Evolutionary conservation across 2,329 filamentous ascomycete species (phyloP).

Genomic region (Colletotrichum karsti): DNA sequence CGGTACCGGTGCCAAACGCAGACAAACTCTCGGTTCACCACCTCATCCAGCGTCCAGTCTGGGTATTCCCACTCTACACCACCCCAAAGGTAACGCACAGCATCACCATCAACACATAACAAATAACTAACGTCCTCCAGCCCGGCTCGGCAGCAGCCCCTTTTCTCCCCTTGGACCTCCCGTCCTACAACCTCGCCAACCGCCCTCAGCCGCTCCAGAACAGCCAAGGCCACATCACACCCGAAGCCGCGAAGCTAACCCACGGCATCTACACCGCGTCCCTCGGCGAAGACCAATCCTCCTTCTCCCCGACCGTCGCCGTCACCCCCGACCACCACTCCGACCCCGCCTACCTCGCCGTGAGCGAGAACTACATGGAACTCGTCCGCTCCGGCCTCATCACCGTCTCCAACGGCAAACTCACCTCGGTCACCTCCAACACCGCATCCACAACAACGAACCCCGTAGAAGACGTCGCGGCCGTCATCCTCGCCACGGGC

Average conservation of each 20-base stretch:
- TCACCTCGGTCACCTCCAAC: slow-evolving; percentile 45
- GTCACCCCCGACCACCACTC: slow-evolving; percentile 49
- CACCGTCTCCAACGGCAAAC: slow-evolving; percentile 56
- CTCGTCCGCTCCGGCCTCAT: slow-evolving; percentile 76
- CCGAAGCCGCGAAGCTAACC: slow-evolving; percentile 61
- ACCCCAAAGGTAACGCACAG: slow-evolving; percentile 53
- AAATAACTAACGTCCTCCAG: slow-evolving; percentile 42
- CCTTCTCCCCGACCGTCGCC: slow-evolving; percentile 49
- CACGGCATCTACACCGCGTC: slow-evolving; percentile 60
- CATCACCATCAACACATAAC: neutral
- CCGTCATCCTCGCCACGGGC: slow-evolving; percentile 79
- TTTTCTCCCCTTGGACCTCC: slow-evolving; percentile 78
- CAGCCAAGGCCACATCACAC: slow-evolving; percentile 69
- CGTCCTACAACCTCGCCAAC: slow-evolving; percentile 74
- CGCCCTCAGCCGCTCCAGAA: slow-evolving; percentile 68
- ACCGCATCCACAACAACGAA: slow-evolving; percentile 41
- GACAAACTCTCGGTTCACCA: slow-evolving; percentile 71
- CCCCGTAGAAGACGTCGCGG: slow-evolving; percentile 64
- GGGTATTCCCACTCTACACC: slow-evolving; percentile 72
- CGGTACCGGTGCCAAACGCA: slow-evolving; percentile 47
- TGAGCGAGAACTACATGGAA: slow-evolving; percentile 77
- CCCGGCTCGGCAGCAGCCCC: slow-evolving; percentile 58
- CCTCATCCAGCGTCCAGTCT: slow-evolving; percentile 74
- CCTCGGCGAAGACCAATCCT: slow-evolving; percentile 63
- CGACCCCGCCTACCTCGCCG: slow-evolving; percentile 71